Evolutionary conservation across 441 rosid genomes (phyloP).

Genomic region (Pelargonium citronellum): DNA sequence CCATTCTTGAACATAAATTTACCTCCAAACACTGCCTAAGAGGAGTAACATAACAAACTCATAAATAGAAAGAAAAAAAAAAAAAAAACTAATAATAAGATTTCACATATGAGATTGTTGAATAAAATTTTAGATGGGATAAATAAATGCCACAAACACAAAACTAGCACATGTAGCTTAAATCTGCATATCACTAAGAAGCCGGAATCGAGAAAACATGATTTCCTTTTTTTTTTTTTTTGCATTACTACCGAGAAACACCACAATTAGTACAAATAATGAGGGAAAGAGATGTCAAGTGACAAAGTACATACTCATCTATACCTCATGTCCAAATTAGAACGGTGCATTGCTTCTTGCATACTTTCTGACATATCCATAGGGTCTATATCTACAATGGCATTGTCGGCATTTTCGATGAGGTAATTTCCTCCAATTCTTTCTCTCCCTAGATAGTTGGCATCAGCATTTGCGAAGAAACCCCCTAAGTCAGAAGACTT

Average conservation of each 20-base stretch:
- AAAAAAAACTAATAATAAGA: neutral
- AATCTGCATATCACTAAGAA: neutral
- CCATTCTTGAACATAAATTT: too few relatives aligned
- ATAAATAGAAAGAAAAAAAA: neutral
- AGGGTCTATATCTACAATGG: conserved; percentile 52
- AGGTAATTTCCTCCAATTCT: conserved; percentile 38
- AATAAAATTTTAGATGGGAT: neutral
- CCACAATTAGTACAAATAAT: neutral
- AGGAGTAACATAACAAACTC: neutral
- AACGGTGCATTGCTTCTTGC: conserved; percentile 96
- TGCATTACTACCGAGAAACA: too few relatives aligned
- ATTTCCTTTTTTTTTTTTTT: neutral
- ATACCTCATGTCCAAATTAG: conserved; percentile 90
- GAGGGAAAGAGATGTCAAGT: conserved; percentile 10
- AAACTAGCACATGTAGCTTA: neutral
- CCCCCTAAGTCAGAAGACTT: conserved; percentile 60
- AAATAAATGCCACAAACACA: neutral
- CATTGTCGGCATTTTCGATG: conserved; percentile 33
- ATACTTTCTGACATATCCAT: conserved; percentile 96
- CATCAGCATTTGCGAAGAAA: conserved; percentile 67
- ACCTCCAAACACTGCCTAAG: too few relatives aligned
- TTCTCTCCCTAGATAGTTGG: conserved; percentile 44
- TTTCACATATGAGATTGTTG: neutral
- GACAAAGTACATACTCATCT: conserved; percentile 28
- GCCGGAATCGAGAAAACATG: neutral